Evolutionary conservation across 202 grass and related monocot species (phyloP).

Genomic region (Saccharum hybrid): DNA sequence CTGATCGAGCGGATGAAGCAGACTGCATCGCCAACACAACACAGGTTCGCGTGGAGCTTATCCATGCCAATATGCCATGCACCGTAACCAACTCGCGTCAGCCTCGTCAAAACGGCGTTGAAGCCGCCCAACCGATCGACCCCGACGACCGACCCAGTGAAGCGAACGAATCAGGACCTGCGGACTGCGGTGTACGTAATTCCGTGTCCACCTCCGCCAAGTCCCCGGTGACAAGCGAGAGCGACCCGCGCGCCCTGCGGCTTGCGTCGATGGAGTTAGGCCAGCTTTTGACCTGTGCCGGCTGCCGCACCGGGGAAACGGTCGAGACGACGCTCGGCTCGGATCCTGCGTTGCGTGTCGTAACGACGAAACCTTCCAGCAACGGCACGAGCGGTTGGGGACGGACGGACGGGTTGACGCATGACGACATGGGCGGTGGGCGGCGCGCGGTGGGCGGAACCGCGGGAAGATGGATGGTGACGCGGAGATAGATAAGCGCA

Average conservation of each 20-base stretch:
- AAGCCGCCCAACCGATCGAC: background rate
- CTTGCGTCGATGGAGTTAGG: slow-evolving; percentile 18
- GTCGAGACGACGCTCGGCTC: no score
- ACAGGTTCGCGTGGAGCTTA: background rate
- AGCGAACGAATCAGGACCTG: background rate
- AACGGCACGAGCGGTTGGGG: slow-evolving; percentile 1
- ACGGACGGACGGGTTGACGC: slow-evolving; percentile 14
- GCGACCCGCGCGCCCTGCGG: background rate
- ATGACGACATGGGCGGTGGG: slow-evolving; percentile 13
- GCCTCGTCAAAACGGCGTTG: background rate
- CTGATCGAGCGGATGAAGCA: background rate
- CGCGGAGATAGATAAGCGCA: slow-evolving; percentile 42
- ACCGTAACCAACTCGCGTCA: background rate
- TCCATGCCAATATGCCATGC: background rate
- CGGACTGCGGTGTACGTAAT: background rate
- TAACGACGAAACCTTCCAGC: no score
- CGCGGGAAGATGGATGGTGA: background rate
- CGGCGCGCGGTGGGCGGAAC: background rate
- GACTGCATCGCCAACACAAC: background rate
- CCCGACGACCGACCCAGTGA: no score
- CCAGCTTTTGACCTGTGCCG: background rate
- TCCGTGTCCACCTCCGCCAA: background rate
- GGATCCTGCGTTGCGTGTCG: no score
- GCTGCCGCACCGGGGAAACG: no score
- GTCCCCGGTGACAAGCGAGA: background rate